A percentile compares a stretch with the other conserved stretches of the same genome.
phyloP scores from a whole-genome alignment of 805 yeast genomes.

The Yarrowia yakushimensis region DNA sequence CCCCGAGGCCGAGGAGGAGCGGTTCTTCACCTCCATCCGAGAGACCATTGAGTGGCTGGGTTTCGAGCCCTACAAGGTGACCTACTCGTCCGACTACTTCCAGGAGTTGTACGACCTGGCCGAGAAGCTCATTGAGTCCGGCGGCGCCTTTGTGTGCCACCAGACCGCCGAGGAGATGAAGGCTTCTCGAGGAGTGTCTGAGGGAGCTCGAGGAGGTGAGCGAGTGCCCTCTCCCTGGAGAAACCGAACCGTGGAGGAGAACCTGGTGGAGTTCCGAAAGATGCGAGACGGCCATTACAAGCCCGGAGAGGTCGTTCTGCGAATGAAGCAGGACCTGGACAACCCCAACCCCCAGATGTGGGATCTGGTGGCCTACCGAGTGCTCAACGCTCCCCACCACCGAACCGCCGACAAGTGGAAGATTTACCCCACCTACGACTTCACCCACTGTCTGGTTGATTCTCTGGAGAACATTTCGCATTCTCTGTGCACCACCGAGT shows the following conservation, averaged over 20 bases:
- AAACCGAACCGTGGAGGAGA: slow-evolving; percentile 63
- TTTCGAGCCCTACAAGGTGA: slow-evolving; percentile 86
- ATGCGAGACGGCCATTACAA: slow-evolving; percentile 88
- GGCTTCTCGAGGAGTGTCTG: slow-evolving; percentile 84
- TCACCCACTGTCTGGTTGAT: slow-evolving; percentile 98
- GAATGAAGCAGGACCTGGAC: slow-evolving; percentile 91
- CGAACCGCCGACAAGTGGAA: slow-evolving; percentile 97
- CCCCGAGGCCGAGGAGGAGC: slow-evolving; percentile 97
- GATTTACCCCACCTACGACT: slow-evolving; percentile 97
- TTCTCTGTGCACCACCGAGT: slow-evolving; percentile 94
- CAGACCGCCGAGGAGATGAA: slow-evolving; percentile 90
- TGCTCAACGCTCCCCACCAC: slow-evolving; percentile 86
- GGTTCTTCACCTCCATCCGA: slow-evolving; percentile 76
- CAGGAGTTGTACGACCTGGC: slow-evolving; percentile 86
- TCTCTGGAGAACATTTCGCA: slow-evolving; percentile 94
- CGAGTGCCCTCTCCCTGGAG: slow-evolving; percentile 82
- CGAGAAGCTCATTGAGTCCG: slow-evolving; percentile 67
- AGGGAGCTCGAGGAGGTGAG: slow-evolving; percentile 92
- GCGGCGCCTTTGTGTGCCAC: slow-evolving; percentile 86
- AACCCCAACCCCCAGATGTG: slow-evolving; percentile 99
- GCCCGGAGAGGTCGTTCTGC: slow-evolving; percentile 88
- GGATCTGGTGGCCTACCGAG: slow-evolving; percentile 98
- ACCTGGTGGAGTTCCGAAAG: slow-evolving; percentile 73
- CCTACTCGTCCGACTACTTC: slow-evolving; percentile 94
- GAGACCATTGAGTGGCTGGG: slow-evolving; percentile 93